Conservation (phyloP, 2,329 filamentous ascomycete species). For the Botrytis pseudocinerea region DNA sequence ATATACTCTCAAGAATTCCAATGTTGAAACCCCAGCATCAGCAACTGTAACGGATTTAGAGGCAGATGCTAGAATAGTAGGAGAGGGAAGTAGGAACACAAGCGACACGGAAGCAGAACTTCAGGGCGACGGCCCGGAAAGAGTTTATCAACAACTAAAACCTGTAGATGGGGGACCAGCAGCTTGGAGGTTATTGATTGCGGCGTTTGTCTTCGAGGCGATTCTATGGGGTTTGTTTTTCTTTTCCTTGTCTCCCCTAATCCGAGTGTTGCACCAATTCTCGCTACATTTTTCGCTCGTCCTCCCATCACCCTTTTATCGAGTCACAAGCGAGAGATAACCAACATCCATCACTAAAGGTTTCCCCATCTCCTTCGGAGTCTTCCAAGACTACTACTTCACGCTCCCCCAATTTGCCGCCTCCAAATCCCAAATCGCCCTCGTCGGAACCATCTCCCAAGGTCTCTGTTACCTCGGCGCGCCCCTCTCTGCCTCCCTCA, state of each 20-base stretch:
- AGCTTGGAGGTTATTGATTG: background rate
- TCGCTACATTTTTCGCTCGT: background rate
- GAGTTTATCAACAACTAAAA: conserved; percentile 2
- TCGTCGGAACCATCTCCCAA: conserved; percentile 14
- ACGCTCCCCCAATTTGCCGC: background rate
- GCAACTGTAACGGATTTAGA: background rate
- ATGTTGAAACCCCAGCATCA: background rate
- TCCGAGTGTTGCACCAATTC: background rate
- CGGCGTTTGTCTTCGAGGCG: background rate
- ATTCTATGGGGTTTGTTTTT: background rate
- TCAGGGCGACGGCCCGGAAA: background rate
- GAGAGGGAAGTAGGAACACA: background rate
- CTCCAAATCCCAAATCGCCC: background rate
- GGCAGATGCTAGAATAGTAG: background rate
- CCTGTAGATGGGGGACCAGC: background rate
- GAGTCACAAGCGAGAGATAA: background rate
- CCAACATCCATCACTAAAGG: background rate
- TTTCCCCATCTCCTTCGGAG: conserved; percentile 9
- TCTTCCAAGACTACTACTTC: conserved; percentile 19
- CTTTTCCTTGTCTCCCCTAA: background rate
- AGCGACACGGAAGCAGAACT: background rate
- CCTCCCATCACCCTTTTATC: background rate
- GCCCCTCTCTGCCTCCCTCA: conserved; percentile 1
- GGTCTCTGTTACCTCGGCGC: background rate
- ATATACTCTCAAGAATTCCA: too few species aligned